phyloP scores from a whole-genome alignment of 2,329 filamentous ascomycete species.

The Tricladium varicosporioides region DNA sequence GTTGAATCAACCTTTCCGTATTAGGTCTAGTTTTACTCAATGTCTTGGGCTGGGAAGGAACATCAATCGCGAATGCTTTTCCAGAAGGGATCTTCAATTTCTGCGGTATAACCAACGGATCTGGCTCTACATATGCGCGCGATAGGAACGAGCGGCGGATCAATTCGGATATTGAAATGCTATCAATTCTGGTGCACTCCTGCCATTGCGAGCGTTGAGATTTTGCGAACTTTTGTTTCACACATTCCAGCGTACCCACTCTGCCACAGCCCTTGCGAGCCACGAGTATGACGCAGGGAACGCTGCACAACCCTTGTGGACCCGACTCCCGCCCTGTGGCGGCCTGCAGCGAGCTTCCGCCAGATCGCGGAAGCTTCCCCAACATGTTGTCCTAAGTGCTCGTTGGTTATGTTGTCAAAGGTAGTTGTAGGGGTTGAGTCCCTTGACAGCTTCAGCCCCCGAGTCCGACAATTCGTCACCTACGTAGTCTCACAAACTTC shows the following conservation, averaged over 20 bases:
- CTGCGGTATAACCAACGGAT: neutral
- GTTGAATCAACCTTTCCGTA: neutral
- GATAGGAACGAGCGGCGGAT: neutral
- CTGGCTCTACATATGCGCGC: neutral
- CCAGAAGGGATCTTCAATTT: no score
- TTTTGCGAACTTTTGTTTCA: neutral
- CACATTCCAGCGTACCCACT: neutral
- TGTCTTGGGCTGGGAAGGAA: neutral
- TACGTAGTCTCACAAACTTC: no score
- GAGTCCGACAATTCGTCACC: no score
- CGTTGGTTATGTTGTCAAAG: neutral
- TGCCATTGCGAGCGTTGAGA: neutral
- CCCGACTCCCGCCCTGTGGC: neutral
- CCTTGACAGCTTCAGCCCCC: no score
- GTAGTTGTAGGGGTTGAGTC: no score
- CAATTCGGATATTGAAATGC: neutral
- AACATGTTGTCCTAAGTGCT: neutral
- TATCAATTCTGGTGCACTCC: neutral
- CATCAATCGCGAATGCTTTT: no score
- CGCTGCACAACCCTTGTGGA: neutral
- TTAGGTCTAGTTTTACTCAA: neutral
- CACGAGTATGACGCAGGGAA: neutral
- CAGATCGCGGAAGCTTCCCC: neutral
- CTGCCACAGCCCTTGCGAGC: neutral
- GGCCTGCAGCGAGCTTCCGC: neutral